Conservation (phyloP, 2,329 filamentous ascomycete species). For the Xylariaceae sp. region DNA sequence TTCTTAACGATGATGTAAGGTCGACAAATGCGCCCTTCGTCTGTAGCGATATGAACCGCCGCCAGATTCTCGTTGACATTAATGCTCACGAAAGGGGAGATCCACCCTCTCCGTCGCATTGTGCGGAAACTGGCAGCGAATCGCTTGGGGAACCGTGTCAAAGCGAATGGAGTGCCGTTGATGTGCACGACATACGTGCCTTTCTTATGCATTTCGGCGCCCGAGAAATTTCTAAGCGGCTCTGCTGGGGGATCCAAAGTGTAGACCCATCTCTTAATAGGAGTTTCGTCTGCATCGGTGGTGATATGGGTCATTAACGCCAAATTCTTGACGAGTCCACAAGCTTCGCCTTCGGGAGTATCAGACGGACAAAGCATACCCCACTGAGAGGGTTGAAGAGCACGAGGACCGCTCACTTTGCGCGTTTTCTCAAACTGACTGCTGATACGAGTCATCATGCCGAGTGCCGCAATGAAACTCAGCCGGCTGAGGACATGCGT, state of each 20-base stretch:
- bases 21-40: conserved; percentile 93
- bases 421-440: conserved; percentile 98
- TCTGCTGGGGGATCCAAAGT: conserved; percentile 81
- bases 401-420: conserved; percentile 93
- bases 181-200: conserved; percentile 89
- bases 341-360: conserved; percentile 97
- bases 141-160: conserved; percentile 79
- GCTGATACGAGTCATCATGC: conserved; percentile 99
- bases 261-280: conserved; percentile 82
- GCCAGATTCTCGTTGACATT: conserved; percentile 92
- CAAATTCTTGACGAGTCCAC: conserved; percentile 95
- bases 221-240: conserved; percentile 65
- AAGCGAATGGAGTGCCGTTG: conserved; percentile 88
- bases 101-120: conserved; percentile 81
- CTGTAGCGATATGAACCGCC: conserved; percentile 91
- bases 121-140: conserved; percentile 84
- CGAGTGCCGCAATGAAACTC: conserved; percentile 93
- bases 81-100: conserved; percentile 95
- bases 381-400: conserved; percentile 94
- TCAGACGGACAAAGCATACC: conserved; percentile 97
- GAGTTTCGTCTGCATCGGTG: conserved; percentile 89
- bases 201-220: conserved; percentile 78
- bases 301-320: conserved; percentile 99
- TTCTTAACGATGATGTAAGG: conserved; percentile 95
- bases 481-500: conserved; percentile 93